Evolutionary conservation across 1,284 basidiomycete species (phyloP).

Genomic region (Tetrapyrgos nigripes): DNA sequence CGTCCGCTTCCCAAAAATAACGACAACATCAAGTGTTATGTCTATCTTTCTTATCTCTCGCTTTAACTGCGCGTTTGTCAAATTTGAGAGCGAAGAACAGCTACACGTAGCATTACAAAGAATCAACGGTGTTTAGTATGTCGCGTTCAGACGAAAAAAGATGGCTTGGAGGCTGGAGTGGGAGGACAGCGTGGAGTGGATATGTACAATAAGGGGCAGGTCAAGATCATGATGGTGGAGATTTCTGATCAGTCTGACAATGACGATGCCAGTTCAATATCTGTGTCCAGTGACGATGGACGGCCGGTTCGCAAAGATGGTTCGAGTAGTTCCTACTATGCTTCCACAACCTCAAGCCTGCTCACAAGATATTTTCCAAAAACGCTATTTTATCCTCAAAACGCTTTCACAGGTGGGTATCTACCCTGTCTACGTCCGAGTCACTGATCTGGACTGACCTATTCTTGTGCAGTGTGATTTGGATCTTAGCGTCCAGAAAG

Average conservation of each 20-base stretch:
- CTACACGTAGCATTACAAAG: constrained; percentile 72
- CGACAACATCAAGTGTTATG: constrained; percentile 51
- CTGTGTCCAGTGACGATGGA: constrained; percentile 47
- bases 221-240: constrained; percentile 30
- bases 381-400: constrained; percentile 94
- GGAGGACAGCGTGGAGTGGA: constrained; percentile 90
- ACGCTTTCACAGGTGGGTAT: constrained; percentile 73
- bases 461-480: constrained; percentile 70
- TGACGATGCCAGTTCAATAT: constrained; percentile 40
- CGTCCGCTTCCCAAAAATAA: too few relatives aligned
- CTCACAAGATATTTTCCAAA: constrained; percentile 80
- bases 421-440: constrained; percentile 2
- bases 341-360: constrained; percentile 79
- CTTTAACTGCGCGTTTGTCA: constrained; percentile 94
- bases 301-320: constrained; percentile 55
- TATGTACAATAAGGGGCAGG: constrained; percentile 80
- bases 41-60: constrained; percentile 94
- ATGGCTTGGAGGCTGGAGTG: constrained; percentile 90
- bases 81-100: constrained; percentile 73
- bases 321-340: constrained; percentile 61
- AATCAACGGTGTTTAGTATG: constrained; percentile 87
- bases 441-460: not conserved
- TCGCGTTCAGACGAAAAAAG: constrained; percentile 83
- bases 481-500: constrained; percentile 82
- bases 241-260: constrained; percentile 25